These are phyloP conservation scores for Paraconiothyrium brasiliense DNA, from an alignment of 2,329 filamentous ascomycete species.

Conservation along the genomic window DNA sequence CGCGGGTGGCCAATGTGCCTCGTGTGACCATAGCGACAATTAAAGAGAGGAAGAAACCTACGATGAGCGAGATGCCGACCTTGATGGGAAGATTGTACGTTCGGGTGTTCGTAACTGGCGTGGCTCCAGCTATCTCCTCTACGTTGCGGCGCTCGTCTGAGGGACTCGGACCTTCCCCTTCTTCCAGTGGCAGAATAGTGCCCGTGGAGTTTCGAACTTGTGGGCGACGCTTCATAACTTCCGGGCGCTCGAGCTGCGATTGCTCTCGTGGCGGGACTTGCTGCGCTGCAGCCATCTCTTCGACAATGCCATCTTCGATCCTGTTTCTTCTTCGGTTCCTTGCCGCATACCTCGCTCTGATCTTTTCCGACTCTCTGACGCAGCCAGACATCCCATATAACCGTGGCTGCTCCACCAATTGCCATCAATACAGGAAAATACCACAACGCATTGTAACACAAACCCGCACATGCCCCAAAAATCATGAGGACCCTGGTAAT, in stretches of 20 bases:
- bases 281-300: constrained; percentile 30
- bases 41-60: constrained; percentile 64
- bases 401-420: constrained; percentile 61
- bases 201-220: constrained; percentile 31
- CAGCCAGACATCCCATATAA: constrained; percentile 66
- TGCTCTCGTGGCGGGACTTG: constrained; percentile 19
- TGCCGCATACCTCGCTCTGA: constrained; percentile 28
- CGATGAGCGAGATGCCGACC: constrained; percentile 50
- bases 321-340: constrained; percentile 26
- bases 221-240: constrained; percentile 33
- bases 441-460: constrained; percentile 78
- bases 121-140: neutral
- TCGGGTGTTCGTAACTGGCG: constrained; percentile 31
- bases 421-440: constrained; percentile 75
- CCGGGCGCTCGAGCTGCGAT: constrained; percentile 25
- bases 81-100: constrained; percentile 50
- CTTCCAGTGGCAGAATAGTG: constrained; percentile 12
- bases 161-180: neutral
- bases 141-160: neutral
- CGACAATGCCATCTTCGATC: constrained; percentile 27
- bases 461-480: constrained; percentile 68
- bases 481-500: constrained; percentile 72
- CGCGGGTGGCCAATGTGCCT: constrained; percentile 48
- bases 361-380: constrained; percentile 53
- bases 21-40: constrained; percentile 63